Evolutionary conservation across 805 yeast genomes (phyloP), one percentile per base, ranked within the genome.

Genomic region (Myxozyma sirexii): DNA sequence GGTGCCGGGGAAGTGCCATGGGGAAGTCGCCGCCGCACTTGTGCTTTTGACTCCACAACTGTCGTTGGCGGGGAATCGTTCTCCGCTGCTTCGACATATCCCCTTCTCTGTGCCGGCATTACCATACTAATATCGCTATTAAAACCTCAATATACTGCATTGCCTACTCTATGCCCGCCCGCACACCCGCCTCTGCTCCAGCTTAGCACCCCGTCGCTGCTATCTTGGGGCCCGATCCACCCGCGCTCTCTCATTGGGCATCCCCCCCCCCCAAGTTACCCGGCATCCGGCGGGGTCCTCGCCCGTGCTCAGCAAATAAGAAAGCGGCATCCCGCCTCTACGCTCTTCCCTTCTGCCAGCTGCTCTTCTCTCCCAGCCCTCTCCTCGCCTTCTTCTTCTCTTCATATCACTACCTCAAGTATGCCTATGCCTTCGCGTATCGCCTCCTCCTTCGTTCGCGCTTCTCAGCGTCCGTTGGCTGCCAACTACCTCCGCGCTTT

Each of bases 371-470:
- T 50, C 46, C 35, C 24, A 13, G 27, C 15, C 23, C 23, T 7
- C 10, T 29, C 6, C 10, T 10, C 29, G 35, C 39, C 42, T 12
- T 46, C 55, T 19, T 29, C 26, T 21, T 59, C 12, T 23, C 23
- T n/a, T 44, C 48, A 3, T 23, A 8, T 12, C 4, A 12, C 48
- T 17, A 12, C 47, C 47, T 26, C 39, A 48, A 59, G 35, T 21
- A 62, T 62, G 65, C 64, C 64, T 50, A 59, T 54, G 46, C 59
- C 66, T 24, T 59, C 63, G 38, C 66, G 62, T 31, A 33, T 56
- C 41, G 66, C 66, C 35, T 44, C 67, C 24, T 45, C 61, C 35
- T 59, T 63, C 52, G 57, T 60, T 31, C 65, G 65, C 58, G 60
- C 62, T 17, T 49, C 64, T 24, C 64, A 62, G 59, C 65, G 63